These are phyloP conservation scores for Mycena epipterygia DNA, from an alignment of 768 basidiomycete species.

Conservation along the genomic window DNA sequence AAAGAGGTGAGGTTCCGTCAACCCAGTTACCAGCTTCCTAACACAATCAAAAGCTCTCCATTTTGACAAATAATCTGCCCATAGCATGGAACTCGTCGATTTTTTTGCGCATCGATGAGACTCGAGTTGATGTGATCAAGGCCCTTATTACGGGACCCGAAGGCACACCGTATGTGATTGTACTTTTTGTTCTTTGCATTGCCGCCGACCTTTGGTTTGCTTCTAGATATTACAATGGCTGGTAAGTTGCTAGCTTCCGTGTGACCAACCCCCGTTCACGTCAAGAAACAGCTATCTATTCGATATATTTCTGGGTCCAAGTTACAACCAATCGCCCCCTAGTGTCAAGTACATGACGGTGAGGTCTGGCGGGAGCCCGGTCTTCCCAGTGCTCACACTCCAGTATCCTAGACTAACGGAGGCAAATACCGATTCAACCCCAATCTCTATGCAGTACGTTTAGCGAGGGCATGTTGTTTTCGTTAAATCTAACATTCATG, in stretches of 20 bases:
- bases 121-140: conserved; percentile 92
- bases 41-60: conserved; percentile 76
- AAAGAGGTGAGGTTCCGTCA: conserved; percentile 75
- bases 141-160: conserved; percentile 94
- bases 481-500: conserved; percentile 42
- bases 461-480: neutral
- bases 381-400: neutral
- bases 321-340: conserved; percentile 91
- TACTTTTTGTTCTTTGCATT: conserved; percentile 6
- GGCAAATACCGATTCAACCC: conserved; percentile 95
- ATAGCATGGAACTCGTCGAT: conserved; percentile 96
- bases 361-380: conserved; percentile 34
- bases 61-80: conserved; percentile 94
- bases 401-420: conserved; percentile 76
- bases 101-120: conserved; percentile 93
- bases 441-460: conserved; percentile 88
- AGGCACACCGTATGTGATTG: conserved; percentile 83
- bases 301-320: conserved; percentile 93
- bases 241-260: conserved; percentile 60
- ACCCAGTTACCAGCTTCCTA: neutral
- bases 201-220: conserved; percentile 11
- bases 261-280: conserved; percentile 14
- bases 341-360: conserved; percentile 75
- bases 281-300: conserved; percentile 71
- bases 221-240: conserved; percentile 89